These are phyloP conservation scores for Moesziomyces globuligerus DNA, from an alignment of 1,284 basidiomycete genomes.

Conservation along the genomic window DNA sequence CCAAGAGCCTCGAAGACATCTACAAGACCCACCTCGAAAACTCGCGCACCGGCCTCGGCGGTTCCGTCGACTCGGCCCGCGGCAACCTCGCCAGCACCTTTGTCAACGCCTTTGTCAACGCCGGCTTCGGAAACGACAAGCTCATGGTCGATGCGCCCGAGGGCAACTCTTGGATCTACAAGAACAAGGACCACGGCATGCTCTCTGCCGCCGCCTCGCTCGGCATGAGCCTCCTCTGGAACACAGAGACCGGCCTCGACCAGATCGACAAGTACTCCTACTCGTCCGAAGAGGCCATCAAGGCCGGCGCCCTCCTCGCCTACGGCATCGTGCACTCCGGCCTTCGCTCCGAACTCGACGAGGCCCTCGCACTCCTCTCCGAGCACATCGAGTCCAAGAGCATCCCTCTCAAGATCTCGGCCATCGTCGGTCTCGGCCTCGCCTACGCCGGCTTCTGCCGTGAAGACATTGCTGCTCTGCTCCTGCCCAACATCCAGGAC, in stretches of 20 bases:
- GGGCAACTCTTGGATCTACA: constrained; percentile 98
- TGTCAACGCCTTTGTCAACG: constrained; percentile 99
- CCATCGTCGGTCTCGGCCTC: constrained; percentile 79
- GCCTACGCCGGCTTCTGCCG: constrained; percentile 94
- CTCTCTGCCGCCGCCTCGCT: constrained; percentile 94
- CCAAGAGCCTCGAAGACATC: constrained; percentile 93
- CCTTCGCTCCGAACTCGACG: constrained; percentile 91
- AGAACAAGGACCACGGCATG: constrained; percentile 99
- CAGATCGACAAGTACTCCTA: constrained; percentile 99
- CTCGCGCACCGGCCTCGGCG: constrained; percentile 46
- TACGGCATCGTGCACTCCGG: constrained; percentile 92
- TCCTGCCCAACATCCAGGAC: constrained; percentile 63
- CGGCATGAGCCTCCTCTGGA: constrained; percentile 93
- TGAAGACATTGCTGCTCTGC: constrained; percentile 75
- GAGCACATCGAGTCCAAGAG: constrained; percentile 92
- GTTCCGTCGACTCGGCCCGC: constrained; percentile 87
- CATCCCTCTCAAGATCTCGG: constrained; percentile 82
- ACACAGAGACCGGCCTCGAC: constrained; percentile 91
- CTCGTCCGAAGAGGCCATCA: constrained; percentile 94
- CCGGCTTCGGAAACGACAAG: constrained; percentile 98
- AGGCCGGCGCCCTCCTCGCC: constrained; percentile 93
- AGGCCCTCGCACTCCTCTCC: constrained; percentile 87
- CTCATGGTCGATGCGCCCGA: constrained; percentile 96
- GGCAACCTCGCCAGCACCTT: constrained; percentile 96
- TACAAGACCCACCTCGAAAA: constrained; percentile 97